phyloP scores from a whole-genome alignment of 108 stramenopile species.

The Nitzschia inconspicua region DNA sequence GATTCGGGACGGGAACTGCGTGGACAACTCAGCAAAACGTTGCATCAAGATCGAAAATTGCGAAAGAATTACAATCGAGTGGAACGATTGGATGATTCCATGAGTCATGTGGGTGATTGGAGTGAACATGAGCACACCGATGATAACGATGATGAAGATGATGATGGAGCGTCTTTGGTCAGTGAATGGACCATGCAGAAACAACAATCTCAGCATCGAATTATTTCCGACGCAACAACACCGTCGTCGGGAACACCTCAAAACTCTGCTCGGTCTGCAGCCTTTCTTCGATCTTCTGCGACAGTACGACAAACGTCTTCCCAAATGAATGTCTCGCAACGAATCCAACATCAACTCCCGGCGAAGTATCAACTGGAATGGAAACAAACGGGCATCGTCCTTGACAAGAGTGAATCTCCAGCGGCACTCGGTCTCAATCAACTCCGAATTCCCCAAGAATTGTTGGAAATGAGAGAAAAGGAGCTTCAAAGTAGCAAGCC shows the following conservation, averaged over 20 bases:
- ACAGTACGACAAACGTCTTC: not conserved
- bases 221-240: not conserved
- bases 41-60: conserved; percentile 5
- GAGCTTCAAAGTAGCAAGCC: too few relatives aligned
- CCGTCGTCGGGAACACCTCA: not conserved
- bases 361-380: conserved; percentile 33
- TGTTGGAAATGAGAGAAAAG: not conserved
- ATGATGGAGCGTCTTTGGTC: not conserved
- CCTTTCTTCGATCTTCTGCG: not conserved
- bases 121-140: conserved; percentile 2
- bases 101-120: not conserved
- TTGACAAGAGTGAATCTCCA: conserved; percentile 7
- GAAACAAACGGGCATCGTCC: conserved; percentile 24
- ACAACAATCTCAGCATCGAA: conserved; percentile 8
- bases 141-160: conserved; percentile 14
- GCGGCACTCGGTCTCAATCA: conserved; percentile 1
- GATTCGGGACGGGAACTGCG: conserved; percentile 37
- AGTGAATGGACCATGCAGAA: too few relatives aligned
- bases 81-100: not conserved
- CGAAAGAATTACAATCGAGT: conserved; percentile 2
- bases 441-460: not conserved
- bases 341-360: conserved; percentile 23
- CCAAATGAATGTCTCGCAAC: not conserved
- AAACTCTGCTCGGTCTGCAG: not conserved
- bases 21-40: conserved; percentile 7